phyloP scores from a whole-genome alignment of 2,329 filamentous ascomycete species.

The Tolypocladium inflatum region DNA sequence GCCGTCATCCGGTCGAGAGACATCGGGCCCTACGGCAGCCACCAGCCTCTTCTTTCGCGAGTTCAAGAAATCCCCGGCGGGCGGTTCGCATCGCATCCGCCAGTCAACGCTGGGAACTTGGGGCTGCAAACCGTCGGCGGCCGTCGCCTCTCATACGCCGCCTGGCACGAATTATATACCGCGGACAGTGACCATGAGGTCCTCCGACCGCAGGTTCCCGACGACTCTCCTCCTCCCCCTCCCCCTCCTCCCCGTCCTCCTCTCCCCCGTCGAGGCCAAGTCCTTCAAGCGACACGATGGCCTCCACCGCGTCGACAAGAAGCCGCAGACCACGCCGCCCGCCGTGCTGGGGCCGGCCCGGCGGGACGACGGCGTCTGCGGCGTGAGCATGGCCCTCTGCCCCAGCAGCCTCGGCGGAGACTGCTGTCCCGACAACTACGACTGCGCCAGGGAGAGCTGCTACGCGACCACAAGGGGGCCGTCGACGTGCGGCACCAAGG shows the following conservation, averaged over 20 bases:
- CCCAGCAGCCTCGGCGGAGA: conserved; percentile 30
- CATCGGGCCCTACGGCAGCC: not conserved
- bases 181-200: not conserved
- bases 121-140: not conserved
- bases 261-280: conserved; percentile 6
- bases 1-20: not conserved
- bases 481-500: conserved; percentile 24
- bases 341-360: conserved; percentile 2
- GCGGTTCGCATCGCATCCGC: not conserved
- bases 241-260: not conserved
- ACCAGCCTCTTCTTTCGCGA: not conserved
- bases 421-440: conserved; percentile 38
- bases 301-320: conserved; percentile 20
- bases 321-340: conserved; percentile 4
- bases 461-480: conserved; percentile 34
- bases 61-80: not conserved
- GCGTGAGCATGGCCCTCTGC: conserved; percentile 21
- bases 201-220: not conserved
- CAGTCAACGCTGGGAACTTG: not conserved
- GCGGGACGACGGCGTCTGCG: conserved; percentile 12
- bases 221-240: not conserved
- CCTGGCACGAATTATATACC: not conserved
- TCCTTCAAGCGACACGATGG: conserved; percentile 20
- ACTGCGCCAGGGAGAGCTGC: conserved; percentile 37
- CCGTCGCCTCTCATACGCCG: not conserved